Evolutionary conservation across 1,284 basidiomycete genomes (phyloP), one percentile per base, ranked within the genome.

Genomic region (Mycosarcoma maydis): DNA sequence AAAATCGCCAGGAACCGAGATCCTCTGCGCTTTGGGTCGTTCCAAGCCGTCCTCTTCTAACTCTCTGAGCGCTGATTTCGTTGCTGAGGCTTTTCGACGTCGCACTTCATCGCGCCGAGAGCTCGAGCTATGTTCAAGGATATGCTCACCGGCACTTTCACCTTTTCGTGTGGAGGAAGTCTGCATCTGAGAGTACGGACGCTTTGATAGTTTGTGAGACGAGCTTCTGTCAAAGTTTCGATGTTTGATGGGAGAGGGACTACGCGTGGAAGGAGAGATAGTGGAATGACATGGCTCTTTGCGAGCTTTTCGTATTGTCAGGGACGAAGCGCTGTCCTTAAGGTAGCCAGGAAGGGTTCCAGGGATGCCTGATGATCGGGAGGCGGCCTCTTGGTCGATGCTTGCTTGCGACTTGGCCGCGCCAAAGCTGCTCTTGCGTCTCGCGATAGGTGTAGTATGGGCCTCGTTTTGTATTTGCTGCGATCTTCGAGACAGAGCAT

Each of bases 321-420:
- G 19, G 0, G 45, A 33, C 3, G 19, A 2, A 1, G 53, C n/a
- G 20, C 42, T 45, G 13, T 62, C 40, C 26, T 53, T 67, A 2
- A 66, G 55, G 22, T 66, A 71, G 19, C 68, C 68, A 17, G 66
- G 66, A 2, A 69, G 38, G 3, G 54, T 56, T 5, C 59, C 58
- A 36, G 66, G 66, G 17, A 69, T 69, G 10, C 66, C 66, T n/a
- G 66, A 45, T 13, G 62, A 57, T 2, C 58, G 54, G 4, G 37
- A 22, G n/a, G 66, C 66, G 4, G 47, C 32, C 22, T 68, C 65
- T 22, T 46, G 53, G 30, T 61, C 54, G 37, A 59, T 51, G 20
- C 32, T 54, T 5, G 38, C 34, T 27, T 38, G 55, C 1, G 52
- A 54, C n/a, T 26, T 47, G 14, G 47, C 41, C 6, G 30, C 48